Conservation (phyloP, 1,284 basidiomycete genomes). For the Dichomitus squalens region DNA sequence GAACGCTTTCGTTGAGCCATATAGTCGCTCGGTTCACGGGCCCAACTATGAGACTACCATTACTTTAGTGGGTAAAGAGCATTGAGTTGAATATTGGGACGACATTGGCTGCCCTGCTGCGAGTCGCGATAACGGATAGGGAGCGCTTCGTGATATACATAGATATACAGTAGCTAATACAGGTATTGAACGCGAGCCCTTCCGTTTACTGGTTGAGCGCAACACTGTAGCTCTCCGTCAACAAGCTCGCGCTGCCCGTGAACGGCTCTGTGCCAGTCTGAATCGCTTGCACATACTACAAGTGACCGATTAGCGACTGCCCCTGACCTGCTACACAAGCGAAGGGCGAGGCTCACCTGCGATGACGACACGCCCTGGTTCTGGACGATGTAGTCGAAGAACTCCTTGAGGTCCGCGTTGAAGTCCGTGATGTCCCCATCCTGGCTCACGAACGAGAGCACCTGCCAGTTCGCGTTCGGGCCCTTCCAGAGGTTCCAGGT, state of each 20-base stretch:
- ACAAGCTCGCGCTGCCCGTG: constrained; percentile 47
- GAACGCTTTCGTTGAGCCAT: no score
- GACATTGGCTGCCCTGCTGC: no score
- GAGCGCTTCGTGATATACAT: neutral
- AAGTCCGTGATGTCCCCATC: constrained; percentile 53
- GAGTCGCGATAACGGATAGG: neutral
- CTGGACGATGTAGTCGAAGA: constrained; percentile 43
- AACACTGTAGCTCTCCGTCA: constrained; percentile 31
- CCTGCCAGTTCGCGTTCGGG: constrained; percentile 58
- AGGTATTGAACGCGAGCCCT: neutral
- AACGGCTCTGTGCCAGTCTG: constrained; percentile 74
- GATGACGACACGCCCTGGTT: constrained; percentile 31
- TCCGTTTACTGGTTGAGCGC: constrained; percentile 14
- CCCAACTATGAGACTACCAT: no score
- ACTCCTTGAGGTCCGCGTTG: constrained; percentile 54
- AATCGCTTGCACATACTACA: constrained; percentile 59
- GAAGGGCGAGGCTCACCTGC: constrained; percentile 23
- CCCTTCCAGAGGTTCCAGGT: constrained; percentile 61
- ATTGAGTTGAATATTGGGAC: no score
- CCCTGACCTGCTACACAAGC: no score
- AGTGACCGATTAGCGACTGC: neutral
- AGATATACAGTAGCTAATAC: neutral
- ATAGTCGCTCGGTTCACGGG: no score
- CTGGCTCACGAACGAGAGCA: constrained; percentile 55
- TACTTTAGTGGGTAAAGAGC: no score